A percentile compares a stretch with the other conserved stretches of the same genome.
Evolutionary conservation across 179 eudicot species (phyloP).

Genomic region (Patellifolia procumbens): DNA sequence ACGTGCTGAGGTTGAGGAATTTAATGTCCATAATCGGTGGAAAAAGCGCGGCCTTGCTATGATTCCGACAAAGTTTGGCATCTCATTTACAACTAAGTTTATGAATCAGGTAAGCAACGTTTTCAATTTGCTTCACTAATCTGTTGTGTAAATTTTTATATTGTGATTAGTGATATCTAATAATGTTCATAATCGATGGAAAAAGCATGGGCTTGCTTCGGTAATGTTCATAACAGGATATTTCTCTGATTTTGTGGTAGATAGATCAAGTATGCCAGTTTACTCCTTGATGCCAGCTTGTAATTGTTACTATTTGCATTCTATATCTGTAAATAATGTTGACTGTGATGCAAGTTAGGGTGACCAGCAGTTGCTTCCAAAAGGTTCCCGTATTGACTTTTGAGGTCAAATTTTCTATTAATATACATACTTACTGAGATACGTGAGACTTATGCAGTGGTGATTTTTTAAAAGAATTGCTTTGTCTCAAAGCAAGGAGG

Average conservation of each 20-base stretch:
- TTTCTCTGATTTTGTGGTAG: background rate
- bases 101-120: conserved; percentile 99
- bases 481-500: conserved; percentile 3
- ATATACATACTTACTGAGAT: background rate
- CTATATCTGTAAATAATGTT: background rate
- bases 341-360: background rate
- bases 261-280: background rate
- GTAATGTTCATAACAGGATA: too few species aligned
- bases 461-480: background rate
- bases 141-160: too few species aligned
- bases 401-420: background rate
- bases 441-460: background rate
- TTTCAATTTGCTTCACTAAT: too few species aligned
- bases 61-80: conserved; percentile 93
- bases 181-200: conserved; percentile 81
- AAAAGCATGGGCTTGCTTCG: conserved; percentile 88
- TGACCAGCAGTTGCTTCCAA: background rate
- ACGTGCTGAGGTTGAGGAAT: conserved; percentile 62
- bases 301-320: background rate
- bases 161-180: too few species aligned
- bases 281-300: background rate
- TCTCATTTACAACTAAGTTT: conserved; percentile 88
- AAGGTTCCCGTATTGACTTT: background rate
- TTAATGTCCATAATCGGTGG: conserved; percentile 80
- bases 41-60: conserved; percentile 91